Evolutionary conservation across 352 stramenopile genomes (phyloP), one percentile per base, ranked within the genome.

Genomic region (Pythium periplocum): DNA sequence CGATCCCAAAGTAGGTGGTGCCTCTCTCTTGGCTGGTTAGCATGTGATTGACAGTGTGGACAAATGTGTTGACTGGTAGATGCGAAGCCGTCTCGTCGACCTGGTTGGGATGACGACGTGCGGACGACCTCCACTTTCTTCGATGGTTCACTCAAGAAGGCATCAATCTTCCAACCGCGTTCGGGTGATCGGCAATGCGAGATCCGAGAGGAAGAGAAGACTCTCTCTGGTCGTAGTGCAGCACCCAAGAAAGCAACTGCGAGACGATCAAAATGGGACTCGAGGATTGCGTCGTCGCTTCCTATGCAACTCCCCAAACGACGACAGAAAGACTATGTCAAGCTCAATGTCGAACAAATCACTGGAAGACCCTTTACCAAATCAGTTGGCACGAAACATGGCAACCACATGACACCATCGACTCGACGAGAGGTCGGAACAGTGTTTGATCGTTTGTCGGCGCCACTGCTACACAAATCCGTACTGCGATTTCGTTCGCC

Each of bases 331-430:
- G 72, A 89, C 32, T 89, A 70, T 51, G 61, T 89, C 6, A 75
- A 66, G 12, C 57, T 75, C 10, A 89, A 89, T 34, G 75, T 80
- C 51, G 74, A 87, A 43, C 64, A 57, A 1, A 56, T 86, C 12
- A 66, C 76, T 34, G 74, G 76, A 42, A 48, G 62, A 33, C 45
- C 63, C 1, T 72, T 26, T 26, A 26, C 17, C 17, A 26, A 26
- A 26, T 26, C 17, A 26, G 17, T 26, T 26, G 17, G 56, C 53
- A 45, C 59, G 1, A 55, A 50, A 36, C 40, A 53, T 0, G 35
- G 51, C 50, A 49, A 2, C 34, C 38, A 41, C 33, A 9, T 2
- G n/a, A 45, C 30, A 39, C 10, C 11, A 34, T 37, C 50, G 26
- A 5, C 1, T 9, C 34, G 31, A 11, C 33, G 34, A 43, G 34